A percentile compares a stretch with the other conserved stretches of the same genome.
Evolutionary conservation across 2,329 filamentous ascomycete species (phyloP).

Genomic region (Fusarium sp.): DNA sequence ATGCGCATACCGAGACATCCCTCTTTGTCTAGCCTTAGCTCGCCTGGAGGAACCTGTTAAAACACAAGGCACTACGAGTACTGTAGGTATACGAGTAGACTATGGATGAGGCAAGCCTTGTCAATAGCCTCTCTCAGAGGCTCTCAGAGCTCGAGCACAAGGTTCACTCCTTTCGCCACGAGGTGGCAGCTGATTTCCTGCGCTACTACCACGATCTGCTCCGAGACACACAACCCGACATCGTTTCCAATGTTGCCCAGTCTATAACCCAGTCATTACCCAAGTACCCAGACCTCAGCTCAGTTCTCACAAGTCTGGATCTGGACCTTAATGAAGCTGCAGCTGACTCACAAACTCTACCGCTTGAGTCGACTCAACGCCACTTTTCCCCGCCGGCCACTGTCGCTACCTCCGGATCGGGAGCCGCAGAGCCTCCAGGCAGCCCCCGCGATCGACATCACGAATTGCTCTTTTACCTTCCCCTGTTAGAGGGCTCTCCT

Average conservation of each 20-base stretch:
- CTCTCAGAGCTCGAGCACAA: conserved; percentile 66
- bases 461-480: conserved; percentile 72
- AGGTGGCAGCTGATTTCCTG: conserved; percentile 66
- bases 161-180: conserved; percentile 65
- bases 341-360: conserved; percentile 49
- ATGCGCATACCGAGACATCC: conserved; percentile 49
- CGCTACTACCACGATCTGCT: conserved; percentile 63
- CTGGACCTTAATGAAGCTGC: conserved; percentile 44
- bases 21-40: conserved; percentile 45
- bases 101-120: conserved; percentile 56
- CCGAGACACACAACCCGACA: conserved; percentile 55
- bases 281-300: conserved; percentile 57
- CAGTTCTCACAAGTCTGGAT: conserved; percentile 48
- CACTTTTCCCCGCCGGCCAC: conserved; percentile 45
- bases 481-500: conserved; percentile 63
- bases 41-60: conserved; percentile 46
- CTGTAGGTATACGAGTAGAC: conserved; percentile 4
- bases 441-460: conserved; percentile 64
- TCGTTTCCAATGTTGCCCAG: conserved; percentile 57
- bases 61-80: conserved; percentile 27
- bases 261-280: conserved; percentile 56
- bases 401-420: conserved; percentile 42
- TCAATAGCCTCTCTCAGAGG: conserved; percentile 62
- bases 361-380: conserved; percentile 45
- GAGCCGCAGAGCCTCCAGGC: conserved; percentile 47